Percentiles rank a stretch among this genome's conserved stretches.
Evolutionary conservation across 2,329 filamentous ascomycete species (phyloP).

Genomic region (Sarocladium strictum): DNA sequence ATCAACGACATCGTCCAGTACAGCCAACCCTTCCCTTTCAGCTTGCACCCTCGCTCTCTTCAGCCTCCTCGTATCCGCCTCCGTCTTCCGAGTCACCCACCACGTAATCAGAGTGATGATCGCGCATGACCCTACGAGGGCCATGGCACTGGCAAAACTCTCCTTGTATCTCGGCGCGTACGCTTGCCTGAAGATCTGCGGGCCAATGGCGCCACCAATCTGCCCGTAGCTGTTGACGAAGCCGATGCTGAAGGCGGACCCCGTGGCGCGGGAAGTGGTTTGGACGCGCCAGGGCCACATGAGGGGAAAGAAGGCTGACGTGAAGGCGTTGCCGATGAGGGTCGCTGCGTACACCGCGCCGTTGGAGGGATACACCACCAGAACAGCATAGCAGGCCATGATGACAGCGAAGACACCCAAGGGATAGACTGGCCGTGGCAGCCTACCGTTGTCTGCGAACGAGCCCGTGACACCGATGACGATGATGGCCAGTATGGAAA

Average conservation of each 20-base stretch:
- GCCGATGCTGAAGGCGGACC: conserved; percentile 43
- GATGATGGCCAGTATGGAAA: conserved; percentile 33
- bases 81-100: conserved; percentile 38
- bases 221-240: conserved; percentile 46
- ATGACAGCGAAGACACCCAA: conserved; percentile 36
- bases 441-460: conserved; percentile 33
- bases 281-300: conserved; percentile 48
- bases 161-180: conserved; percentile 40
- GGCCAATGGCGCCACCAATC: conserved; percentile 40
- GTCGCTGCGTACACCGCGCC: conserved; percentile 42
- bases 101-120: conserved; percentile 35
- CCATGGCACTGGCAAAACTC: conserved; percentile 38
- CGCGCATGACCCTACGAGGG: conserved; percentile 35
- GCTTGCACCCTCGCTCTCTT: conserved; percentile 36
- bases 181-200: conserved; percentile 37
- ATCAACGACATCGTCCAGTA: conserved; percentile 36
- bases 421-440: conserved; percentile 38
- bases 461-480: conserved; percentile 36
- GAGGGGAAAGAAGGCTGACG: conserved; percentile 38
- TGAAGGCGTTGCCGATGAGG: conserved; percentile 35
- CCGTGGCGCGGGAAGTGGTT: conserved; percentile 38
- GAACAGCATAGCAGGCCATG: conserved; percentile 36
- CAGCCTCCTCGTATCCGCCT: conserved; percentile 36
- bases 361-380: conserved; percentile 37
- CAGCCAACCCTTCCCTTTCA: conserved; percentile 30